These are phyloP conservation scores for Annulohypoxylon nitens DNA, from an alignment of 495 filamentous ascomycete species.

Conservation along the genomic window DNA sequence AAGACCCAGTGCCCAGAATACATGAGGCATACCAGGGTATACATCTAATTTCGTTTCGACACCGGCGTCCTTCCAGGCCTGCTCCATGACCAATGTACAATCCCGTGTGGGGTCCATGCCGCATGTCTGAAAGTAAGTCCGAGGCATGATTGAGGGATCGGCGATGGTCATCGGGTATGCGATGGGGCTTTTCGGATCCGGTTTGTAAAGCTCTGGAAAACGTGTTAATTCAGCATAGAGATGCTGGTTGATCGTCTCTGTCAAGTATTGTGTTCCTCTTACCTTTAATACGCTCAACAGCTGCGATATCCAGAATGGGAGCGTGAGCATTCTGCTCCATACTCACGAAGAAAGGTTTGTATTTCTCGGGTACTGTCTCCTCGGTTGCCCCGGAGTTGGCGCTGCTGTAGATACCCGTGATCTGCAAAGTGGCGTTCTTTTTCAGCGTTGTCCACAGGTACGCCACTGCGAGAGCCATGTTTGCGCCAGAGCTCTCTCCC, in stretches of 20 bases:
- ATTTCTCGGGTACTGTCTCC: constrained; percentile 39
- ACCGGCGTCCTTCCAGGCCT: constrained; percentile 51
- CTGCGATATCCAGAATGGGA: constrained; percentile 8
- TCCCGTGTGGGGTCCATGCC: constrained; percentile 56
- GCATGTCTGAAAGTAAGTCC: constrained; percentile 53
- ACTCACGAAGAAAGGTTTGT: constrained; percentile 36
- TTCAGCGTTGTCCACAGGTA: constrained; percentile 56
- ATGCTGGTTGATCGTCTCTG: neutral
- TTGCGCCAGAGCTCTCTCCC: constrained; percentile 63
- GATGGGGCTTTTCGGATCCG: constrained; percentile 6
- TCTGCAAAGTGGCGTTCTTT: constrained; percentile 44
- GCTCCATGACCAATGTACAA: constrained; percentile 55
- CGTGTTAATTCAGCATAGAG: neutral
- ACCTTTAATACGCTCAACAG: constrained; percentile 13
- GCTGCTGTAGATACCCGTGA: constrained; percentile 59
- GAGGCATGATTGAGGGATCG: constrained; percentile 46
- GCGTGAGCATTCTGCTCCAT: constrained; percentile 33
- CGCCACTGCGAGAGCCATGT: constrained; percentile 56
- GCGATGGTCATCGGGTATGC: constrained; percentile 35
- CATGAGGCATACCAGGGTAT: constrained; percentile 58
- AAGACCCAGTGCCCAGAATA: constrained; percentile 15
- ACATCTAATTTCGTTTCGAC: constrained; percentile 52
- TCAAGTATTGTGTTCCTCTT: neutral
- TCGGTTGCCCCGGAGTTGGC: constrained; percentile 48
- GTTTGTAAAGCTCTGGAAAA: constrained; percentile 14